These are phyloP conservation scores for Rutstroemia sp. DNA, from an alignment of 2,329 filamentous ascomycete genomes.

Conservation along the genomic window DNA sequence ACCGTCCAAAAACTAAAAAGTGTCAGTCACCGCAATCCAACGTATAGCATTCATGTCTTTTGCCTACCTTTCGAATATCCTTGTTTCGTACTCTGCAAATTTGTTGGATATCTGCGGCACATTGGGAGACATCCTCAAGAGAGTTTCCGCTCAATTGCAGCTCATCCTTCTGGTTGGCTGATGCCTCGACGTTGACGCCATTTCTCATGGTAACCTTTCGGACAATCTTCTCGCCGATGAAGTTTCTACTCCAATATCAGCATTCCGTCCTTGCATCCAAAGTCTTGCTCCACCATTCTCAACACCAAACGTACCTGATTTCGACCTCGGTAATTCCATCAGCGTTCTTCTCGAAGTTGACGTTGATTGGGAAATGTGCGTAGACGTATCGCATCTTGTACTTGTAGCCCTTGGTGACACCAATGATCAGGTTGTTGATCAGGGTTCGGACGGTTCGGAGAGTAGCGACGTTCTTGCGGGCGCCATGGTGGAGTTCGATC, in stretches of 20 bases:
- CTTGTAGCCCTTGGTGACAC: slow-evolving; percentile 98
- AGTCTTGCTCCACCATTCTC: background rate
- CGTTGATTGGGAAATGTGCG: slow-evolving; percentile 99
- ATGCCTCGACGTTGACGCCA: slow-evolving; percentile 86
- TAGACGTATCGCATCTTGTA: slow-evolving; percentile 99
- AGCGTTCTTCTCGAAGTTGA: slow-evolving; percentile 94
- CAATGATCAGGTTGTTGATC: slow-evolving; percentile 98
- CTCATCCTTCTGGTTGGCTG: slow-evolving; percentile 95
- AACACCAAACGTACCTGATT: slow-evolving; percentile 67
- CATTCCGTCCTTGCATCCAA: slow-evolving; percentile 17
- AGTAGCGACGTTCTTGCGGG: slow-evolving; percentile 94
- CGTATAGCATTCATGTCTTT: background rate
- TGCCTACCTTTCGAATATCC: slow-evolving; percentile 96
- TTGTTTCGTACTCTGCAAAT: slow-evolving; percentile 99
- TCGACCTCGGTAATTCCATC: slow-evolving; percentile 88
- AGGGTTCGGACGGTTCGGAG: slow-evolving; percentile 96
- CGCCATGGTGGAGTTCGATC: slow-evolving; percentile 98
- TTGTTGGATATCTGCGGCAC: slow-evolving; percentile 98
- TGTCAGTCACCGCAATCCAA: background rate
- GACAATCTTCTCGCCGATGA: slow-evolving; percentile 99
- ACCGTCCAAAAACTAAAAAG: slow-evolving; percentile 89
- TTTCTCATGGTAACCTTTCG: slow-evolving; percentile 82
- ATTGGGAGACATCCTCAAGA: slow-evolving; percentile 95
- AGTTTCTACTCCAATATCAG: slow-evolving; percentile 59
- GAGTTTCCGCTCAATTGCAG: slow-evolving; percentile 89